Evolutionary conservation across 2,329 filamentous ascomycete species (phyloP).

Genomic region (Aspergillus ustus): DNA sequence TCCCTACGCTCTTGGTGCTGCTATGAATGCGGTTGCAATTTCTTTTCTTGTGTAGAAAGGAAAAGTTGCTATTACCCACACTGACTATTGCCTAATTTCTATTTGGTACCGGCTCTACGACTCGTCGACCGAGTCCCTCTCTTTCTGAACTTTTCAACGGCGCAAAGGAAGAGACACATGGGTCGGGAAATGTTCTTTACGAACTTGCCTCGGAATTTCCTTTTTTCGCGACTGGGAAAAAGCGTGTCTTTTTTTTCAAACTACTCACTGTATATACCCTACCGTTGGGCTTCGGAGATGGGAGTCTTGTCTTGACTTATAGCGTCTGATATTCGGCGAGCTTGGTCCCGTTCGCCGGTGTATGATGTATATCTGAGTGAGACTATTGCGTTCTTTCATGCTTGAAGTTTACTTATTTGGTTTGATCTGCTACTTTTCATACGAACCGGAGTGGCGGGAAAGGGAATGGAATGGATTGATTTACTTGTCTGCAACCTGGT

Average conservation of each 20-base stretch:
- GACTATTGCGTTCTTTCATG: conserved; percentile 29
- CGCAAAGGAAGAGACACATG: conserved; percentile 22
- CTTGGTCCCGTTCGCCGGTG: conserved; percentile 30
- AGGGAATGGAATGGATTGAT: conserved; percentile 36
- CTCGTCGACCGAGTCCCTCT: conserved; percentile 28
- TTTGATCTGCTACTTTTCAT: conserved; percentile 20
- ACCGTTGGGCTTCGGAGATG: conserved; percentile 31
- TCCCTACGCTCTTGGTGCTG: conserved; percentile 15
- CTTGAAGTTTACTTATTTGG: conserved; percentile 21
- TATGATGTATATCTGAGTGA: conserved; percentile 38
- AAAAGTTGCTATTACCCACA: conserved; percentile 24
- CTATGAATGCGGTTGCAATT: conserved; percentile 19
- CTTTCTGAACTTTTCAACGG: conserved; percentile 22
- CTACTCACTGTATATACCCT: conserved; percentile 35
- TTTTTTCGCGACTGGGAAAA: conserved; percentile 33
- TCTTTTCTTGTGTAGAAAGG: conserved; percentile 30
- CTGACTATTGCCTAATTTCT: conserved; percentile 24
- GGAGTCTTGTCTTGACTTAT: conserved; percentile 27
- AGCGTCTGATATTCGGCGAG: conserved; percentile 24
- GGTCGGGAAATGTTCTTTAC: conserved; percentile 26
- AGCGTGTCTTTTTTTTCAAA: conserved; percentile 25
- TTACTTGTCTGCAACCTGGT: conserved; percentile 17
- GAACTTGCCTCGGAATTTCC: conserved; percentile 24
- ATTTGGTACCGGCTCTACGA: conserved; percentile 14
- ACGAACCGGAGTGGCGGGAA: conserved; percentile 36